A percentile compares a stretch with the other conserved stretches of the same genome.
phyloP scores from a whole-genome alignment of 2,329 filamentous ascomycete species.

The Dactylellina leptospora region DNA sequence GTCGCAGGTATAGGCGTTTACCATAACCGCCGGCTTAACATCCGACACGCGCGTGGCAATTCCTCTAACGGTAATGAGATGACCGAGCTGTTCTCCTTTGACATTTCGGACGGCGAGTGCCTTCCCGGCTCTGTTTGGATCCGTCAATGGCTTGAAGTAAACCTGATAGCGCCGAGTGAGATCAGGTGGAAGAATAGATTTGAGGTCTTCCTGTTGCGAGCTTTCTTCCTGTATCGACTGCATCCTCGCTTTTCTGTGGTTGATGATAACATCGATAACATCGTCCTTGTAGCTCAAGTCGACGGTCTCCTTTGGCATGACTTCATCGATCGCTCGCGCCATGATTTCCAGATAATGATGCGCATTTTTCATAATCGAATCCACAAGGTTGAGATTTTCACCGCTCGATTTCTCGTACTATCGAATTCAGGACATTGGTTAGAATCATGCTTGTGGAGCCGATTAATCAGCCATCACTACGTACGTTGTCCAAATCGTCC shows the following conservation, averaged over 20 bases:
- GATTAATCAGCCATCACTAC: constrained; percentile 55
- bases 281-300: constrained; percentile 96
- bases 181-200: constrained; percentile 87
- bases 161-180: constrained; percentile 93
- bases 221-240: constrained; percentile 69
- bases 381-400: constrained; percentile 76
- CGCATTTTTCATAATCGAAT: constrained; percentile 87
- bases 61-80: constrained; percentile 90
- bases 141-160: constrained; percentile 91
- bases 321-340: constrained; percentile 84
- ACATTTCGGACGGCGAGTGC: constrained; percentile 91
- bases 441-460: constrained; percentile 17
- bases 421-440: constrained; percentile 20
- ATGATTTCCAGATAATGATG: constrained; percentile 95
- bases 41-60: constrained; percentile 96
- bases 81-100: constrained; percentile 88
- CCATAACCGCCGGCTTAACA: constrained; percentile 95
- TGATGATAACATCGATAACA: constrained; percentile 95
- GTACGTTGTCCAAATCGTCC: constrained; percentile 81
- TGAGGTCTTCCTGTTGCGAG: constrained; percentile 73
- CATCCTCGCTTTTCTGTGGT: constrained; percentile 85
- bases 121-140: constrained; percentile 67
- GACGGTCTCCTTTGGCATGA: constrained; percentile 78
- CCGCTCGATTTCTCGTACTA: constrained; percentile 75
- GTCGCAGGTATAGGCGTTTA: constrained; percentile 98